Evolutionary conservation across 345 rosid genomes (phyloP).

Genomic region (Angophora floribunda): DNA sequence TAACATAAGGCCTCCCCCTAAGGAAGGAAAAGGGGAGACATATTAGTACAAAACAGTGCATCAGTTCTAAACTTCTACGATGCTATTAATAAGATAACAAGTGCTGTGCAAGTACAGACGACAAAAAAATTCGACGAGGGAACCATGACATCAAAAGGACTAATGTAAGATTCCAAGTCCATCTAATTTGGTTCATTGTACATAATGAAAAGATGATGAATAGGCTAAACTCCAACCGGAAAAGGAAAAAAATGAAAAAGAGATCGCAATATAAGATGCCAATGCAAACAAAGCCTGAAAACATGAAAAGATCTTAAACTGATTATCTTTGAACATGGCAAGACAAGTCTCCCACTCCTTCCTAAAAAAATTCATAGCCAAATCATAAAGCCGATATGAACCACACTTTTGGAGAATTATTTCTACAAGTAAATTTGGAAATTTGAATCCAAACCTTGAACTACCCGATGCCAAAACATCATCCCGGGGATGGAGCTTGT

Average conservation of each 20-base stretch:
- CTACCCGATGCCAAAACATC: slow-evolving; percentile 95
- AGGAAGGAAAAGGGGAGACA: background rate
- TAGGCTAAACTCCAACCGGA: background rate
- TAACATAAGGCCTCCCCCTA: background rate
- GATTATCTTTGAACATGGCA: background rate
- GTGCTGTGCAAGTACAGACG: background rate
- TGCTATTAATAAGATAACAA: background rate
- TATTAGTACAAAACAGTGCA: background rate
- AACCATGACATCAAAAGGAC: background rate
- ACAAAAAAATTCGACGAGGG: background rate
- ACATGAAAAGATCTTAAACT: background rate
- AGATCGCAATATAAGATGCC: background rate
- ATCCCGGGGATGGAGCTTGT: slow-evolving; percentile 87
- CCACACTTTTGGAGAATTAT: background rate
- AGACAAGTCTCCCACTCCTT: background rate
- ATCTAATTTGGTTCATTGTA: background rate
- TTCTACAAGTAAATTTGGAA: background rate
- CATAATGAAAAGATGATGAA: background rate
- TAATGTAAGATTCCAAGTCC: background rate
- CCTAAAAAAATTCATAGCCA: background rate
- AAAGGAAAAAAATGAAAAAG: background rate
- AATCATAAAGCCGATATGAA: background rate
- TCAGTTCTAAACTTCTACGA: background rate
- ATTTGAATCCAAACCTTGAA: slow-evolving; percentile 49
- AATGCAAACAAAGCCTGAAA: background rate